These are phyloP conservation scores for Syzygium syzygioides DNA, from an alignment of 441 rosid genomes.

Conservation along the genomic window DNA sequence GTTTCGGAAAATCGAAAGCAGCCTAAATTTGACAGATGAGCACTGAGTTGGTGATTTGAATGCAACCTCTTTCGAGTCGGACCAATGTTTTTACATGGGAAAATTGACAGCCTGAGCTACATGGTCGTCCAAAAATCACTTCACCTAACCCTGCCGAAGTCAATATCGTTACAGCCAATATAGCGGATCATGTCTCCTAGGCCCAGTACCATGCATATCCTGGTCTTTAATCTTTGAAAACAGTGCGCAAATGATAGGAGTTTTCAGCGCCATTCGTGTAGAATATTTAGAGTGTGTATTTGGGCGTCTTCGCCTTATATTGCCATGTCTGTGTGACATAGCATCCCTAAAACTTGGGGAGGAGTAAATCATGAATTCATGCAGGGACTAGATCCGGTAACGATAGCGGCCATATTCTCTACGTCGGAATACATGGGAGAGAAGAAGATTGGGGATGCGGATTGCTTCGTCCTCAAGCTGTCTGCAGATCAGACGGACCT, in stretches of 20 bases:
- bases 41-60: neutral
- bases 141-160: neutral
- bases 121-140: neutral
- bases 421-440: constrained; percentile 83
- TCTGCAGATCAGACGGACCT: constrained; percentile 67
- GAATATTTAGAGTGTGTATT: neutral
- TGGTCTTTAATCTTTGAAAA: neutral
- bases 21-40: neutral
- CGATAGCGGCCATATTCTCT: constrained; percentile 68
- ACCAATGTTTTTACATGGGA: neutral
- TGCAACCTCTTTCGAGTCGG: neutral
- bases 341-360: constrained; percentile 12
- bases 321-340: constrained; percentile 12
- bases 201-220: neutral
- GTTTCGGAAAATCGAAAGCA: neutral
- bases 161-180: neutral
- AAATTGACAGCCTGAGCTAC: neutral
- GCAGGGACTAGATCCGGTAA: constrained; percentile 85
- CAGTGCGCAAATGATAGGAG: neutral
- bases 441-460: constrained; percentile 47
- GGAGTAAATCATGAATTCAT: neutral
- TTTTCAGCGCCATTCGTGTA: neutral
- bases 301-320: neutral
- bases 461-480: constrained; percentile 76
- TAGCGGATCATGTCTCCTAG: neutral